phyloP scores from a whole-genome alignment of 2,329 filamentous ascomycete species.

The Elsinoe necatrix region DNA sequence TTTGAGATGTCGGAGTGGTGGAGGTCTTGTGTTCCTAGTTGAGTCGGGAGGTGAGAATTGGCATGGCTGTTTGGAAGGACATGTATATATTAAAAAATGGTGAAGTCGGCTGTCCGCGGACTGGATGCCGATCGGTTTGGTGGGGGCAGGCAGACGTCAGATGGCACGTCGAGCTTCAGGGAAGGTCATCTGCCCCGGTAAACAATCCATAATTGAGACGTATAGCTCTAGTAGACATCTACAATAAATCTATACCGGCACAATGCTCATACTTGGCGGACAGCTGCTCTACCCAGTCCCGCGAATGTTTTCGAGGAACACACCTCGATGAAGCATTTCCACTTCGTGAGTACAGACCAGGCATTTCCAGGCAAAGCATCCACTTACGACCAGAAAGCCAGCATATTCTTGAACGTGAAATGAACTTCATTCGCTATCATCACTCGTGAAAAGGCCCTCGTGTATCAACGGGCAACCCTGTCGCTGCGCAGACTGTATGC shows the following conservation, averaged over 20 bases:
- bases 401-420: too few species aligned
- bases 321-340: too few species aligned
- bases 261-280: too few species aligned
- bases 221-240: too few species aligned
- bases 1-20: background rate
- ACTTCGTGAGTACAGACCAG: too few species aligned
- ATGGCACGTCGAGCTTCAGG: background rate
- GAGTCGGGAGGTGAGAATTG: background rate
- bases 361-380: too few species aligned
- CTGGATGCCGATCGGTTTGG: background rate
- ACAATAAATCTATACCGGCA: too few species aligned
- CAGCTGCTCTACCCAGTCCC: too few species aligned
- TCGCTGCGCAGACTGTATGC: background rate
- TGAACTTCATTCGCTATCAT: conserved; percentile 1
- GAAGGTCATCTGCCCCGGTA: background rate
- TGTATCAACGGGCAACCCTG: background rate
- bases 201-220: background rate
- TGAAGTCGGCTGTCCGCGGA: background rate
- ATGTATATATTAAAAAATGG: too few species aligned
- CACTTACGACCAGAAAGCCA: too few species aligned
- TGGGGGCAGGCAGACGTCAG: conserved; percentile 1
- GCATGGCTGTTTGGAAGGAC: background rate
- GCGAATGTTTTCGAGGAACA: too few species aligned
- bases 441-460: background rate
- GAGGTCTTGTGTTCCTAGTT: background rate